Evolutionary conservation across 2,329 filamentous ascomycete genomes (phyloP).

Genomic region (Conoideocrella luteorostrata): DNA sequence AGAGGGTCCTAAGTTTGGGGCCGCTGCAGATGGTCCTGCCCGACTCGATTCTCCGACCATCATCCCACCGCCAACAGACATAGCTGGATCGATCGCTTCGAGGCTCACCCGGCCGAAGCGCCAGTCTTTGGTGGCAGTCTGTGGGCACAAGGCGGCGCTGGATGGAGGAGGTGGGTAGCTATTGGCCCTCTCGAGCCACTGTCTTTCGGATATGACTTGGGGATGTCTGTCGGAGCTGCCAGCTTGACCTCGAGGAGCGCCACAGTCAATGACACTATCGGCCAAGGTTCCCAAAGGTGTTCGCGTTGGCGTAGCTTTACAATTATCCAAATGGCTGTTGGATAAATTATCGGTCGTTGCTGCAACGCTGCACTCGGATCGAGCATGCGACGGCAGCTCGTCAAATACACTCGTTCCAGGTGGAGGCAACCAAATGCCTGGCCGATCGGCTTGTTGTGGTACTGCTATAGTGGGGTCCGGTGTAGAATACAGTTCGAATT

Average conservation of each 20-base stretch:
- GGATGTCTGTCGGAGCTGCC: conserved; percentile 27
- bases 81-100: conserved; percentile 67
- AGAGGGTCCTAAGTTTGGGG: conserved; percentile 46
- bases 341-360: neutral
- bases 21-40: conserved; percentile 41
- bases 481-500: conserved; percentile 56
- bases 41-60: conserved; percentile 33
- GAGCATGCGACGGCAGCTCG: conserved; percentile 45
- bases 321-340: neutral
- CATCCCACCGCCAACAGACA: conserved; percentile 13
- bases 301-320: no score
- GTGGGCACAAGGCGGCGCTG: conserved; percentile 37
- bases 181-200: conserved; percentile 32
- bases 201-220: conserved; percentile 32
- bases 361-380: conserved; percentile 14
- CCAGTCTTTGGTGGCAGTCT: conserved; percentile 60
- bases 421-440: conserved; percentile 44
- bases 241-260: conserved; percentile 29
- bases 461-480: conserved; percentile 25
- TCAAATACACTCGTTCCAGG: conserved; percentile 46
- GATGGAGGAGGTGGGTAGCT: conserved; percentile 38
- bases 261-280: conserved; percentile 44
- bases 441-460: conserved; percentile 6
- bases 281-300: neutral
- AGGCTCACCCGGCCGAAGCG: conserved; percentile 73